These are phyloP conservation scores for Cyberlindnera mycetangii DNA, from an alignment of 805 yeast genomes.

Conservation along the genomic window DNA sequence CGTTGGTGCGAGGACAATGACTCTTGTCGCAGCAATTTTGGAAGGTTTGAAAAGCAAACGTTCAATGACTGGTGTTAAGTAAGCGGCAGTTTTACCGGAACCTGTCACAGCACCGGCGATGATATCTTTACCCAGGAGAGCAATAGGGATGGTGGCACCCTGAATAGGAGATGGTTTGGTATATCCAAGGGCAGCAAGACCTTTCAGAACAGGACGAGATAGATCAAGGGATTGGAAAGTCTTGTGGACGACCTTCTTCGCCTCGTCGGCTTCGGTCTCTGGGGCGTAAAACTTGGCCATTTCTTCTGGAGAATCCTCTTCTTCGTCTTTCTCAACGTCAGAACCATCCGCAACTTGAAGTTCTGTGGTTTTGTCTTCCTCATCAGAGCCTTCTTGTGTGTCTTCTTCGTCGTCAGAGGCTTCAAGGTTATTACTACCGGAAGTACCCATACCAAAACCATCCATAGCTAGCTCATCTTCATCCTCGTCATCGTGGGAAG, in stretches of 20 bases:
- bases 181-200: constrained; percentile 77
- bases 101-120: constrained; percentile 99
- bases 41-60: constrained; percentile 87
- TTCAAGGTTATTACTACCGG: constrained; percentile 31
- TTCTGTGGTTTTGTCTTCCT: constrained; percentile 33
- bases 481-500: constrained; percentile 33
- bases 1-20: constrained; percentile 88
- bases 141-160: constrained; percentile 89
- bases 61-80: constrained; percentile 92
- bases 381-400: constrained; percentile 22
- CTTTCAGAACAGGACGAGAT: constrained; percentile 88
- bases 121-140: constrained; percentile 88
- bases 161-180: constrained; percentile 92
- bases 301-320: constrained; percentile 75
- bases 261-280: constrained; percentile 48
- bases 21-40: constrained; percentile 84
- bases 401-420: constrained; percentile 31
- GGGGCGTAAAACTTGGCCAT: constrained; percentile 74
- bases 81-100: constrained; percentile 99
- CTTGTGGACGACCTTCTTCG: constrained; percentile 50
- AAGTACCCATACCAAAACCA: constrained; percentile 39
- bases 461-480: constrained; percentile 45
- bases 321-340: constrained; percentile 35
- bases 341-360: constrained; percentile 30
- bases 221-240: constrained; percentile 75